phyloP scores from a whole-genome alignment of 805 yeast species.

The Candida odintsovae region DNA sequence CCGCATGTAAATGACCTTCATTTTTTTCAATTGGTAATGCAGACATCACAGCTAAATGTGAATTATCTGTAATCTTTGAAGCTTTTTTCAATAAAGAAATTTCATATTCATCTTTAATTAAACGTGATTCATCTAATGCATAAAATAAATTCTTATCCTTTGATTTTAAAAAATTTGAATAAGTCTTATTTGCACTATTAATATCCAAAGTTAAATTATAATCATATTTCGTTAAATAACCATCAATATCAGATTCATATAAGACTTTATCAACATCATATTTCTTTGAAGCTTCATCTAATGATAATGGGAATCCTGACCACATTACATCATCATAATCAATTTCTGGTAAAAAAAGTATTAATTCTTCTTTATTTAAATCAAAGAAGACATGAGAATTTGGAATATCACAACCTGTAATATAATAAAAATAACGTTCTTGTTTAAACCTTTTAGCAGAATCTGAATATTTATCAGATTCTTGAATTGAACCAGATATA shows the following conservation, averaged over 20 bases:
- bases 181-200: constrained; percentile 34
- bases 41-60: constrained; percentile 89
- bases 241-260: constrained; percentile 47
- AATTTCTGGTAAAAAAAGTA: constrained; percentile 74
- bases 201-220: constrained; percentile 49
- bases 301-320: constrained; percentile 81
- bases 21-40: constrained; percentile 82
- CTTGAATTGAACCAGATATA: constrained; percentile 54
- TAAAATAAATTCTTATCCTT: constrained; percentile 47
- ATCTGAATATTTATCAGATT: constrained; percentile 71
- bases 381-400: constrained; percentile 67
- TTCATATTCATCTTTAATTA: constrained; percentile 81
- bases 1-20: constrained; percentile 94
- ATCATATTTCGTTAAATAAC: constrained; percentile 22
- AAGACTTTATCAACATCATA: constrained; percentile 82
- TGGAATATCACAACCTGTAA: constrained; percentile 78
- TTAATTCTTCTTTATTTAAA: constrained; percentile 46
- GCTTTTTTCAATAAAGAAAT: constrained; percentile 74
- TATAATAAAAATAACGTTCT: constrained; percentile 82
- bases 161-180: constrained; percentile 33
- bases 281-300: constrained; percentile 54
- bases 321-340: constrained; percentile 92
- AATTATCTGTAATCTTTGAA: constrained; percentile 76
- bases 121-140: constrained; percentile 83
- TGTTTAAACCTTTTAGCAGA: constrained; percentile 77